Evolutionary conservation across 768 basidiomycete species (phyloP).

Genomic region (Suillus brevipes): DNA sequence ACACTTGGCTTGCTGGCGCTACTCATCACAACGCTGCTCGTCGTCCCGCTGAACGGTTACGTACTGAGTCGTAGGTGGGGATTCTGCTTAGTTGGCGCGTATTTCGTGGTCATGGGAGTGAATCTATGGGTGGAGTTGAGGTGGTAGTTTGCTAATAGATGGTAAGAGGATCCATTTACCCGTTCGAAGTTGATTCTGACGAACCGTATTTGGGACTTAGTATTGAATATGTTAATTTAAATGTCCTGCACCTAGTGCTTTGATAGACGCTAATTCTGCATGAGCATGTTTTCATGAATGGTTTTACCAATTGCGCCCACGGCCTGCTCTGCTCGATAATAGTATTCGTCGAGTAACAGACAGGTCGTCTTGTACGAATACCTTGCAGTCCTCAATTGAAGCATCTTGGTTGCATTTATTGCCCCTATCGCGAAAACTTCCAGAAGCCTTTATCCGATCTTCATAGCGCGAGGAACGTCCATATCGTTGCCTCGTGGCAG

Average conservation of each 20-base stretch:
- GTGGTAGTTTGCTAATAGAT: constrained; percentile 7
- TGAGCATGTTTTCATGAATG: not conserved
- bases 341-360: not conserved
- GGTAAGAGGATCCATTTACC: not conserved
- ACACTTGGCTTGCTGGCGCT: constrained; percentile 77
- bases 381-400: not conserved
- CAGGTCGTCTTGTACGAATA: not conserved
- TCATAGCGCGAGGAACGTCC: not conserved
- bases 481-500: not conserved
- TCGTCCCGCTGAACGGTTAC: constrained; percentile 85
- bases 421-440: not conserved
- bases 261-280: not conserved
- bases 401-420: not conserved
- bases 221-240: not conserved
- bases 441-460: not conserved
- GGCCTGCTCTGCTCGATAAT: not conserved
- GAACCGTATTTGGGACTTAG: not conserved
- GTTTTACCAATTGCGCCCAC: not conserved
- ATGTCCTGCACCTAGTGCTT: not conserved
- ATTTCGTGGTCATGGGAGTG: constrained; percentile 71
- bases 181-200: not conserved
- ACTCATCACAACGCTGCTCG: constrained; percentile 71
- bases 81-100: constrained; percentile 69
- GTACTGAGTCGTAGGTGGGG: constrained; percentile 83
- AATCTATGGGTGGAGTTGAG: constrained; percentile 80